phyloP scores from a whole-genome alignment of 768 basidiomycete species.

The Stropharia rugosoannulata region DNA sequence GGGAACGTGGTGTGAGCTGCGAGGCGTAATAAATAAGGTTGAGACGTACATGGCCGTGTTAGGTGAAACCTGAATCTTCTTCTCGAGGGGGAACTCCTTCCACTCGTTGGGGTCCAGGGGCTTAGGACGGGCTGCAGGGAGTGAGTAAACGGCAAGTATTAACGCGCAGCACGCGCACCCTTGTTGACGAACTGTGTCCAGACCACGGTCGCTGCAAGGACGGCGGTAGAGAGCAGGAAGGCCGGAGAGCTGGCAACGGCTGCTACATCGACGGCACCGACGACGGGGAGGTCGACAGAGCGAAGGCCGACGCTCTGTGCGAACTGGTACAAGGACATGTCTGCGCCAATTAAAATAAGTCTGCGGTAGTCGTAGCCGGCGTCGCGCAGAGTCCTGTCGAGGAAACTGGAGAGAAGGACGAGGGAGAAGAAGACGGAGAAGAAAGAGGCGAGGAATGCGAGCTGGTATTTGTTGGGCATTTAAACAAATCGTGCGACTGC shows the following conservation, averaged over 20 bases:
- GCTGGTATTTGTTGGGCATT: constrained; percentile 60
- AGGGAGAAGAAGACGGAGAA: constrained; percentile 46
- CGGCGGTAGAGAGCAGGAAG: constrained; percentile 49
- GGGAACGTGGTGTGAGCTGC: constrained; percentile 6
- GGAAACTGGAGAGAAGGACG: constrained; percentile 38
- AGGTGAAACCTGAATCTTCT: constrained; percentile 84
- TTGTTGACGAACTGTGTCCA: constrained; percentile 53
- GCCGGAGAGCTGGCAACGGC: constrained; percentile 41
- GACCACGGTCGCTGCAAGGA: constrained; percentile 48
- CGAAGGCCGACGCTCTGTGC: constrained; percentile 19
- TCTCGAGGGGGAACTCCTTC: constrained; percentile 77
- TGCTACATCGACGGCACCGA: constrained; percentile 38
- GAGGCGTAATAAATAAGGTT: neutral
- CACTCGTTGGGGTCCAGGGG: constrained; percentile 76
- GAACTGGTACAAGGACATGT: constrained; percentile 20
- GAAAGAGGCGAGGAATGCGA: constrained; percentile 56
- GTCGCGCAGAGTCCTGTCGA: constrained; percentile 42
- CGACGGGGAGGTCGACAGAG: constrained; percentile 32
- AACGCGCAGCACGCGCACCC: constrained; percentile 20
- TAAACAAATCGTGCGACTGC: constrained; percentile 8
- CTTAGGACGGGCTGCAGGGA: constrained; percentile 50
- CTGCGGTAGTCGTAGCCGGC: constrained; percentile 58
- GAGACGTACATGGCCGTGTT: constrained; percentile 89
- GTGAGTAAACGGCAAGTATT: constrained; percentile 14
- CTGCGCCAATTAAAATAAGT: constrained; percentile 58